phyloP scores from a whole-genome alignment of 371 early-diverging fungal genomes.

The Zancudomyces culisetae region DNA sequence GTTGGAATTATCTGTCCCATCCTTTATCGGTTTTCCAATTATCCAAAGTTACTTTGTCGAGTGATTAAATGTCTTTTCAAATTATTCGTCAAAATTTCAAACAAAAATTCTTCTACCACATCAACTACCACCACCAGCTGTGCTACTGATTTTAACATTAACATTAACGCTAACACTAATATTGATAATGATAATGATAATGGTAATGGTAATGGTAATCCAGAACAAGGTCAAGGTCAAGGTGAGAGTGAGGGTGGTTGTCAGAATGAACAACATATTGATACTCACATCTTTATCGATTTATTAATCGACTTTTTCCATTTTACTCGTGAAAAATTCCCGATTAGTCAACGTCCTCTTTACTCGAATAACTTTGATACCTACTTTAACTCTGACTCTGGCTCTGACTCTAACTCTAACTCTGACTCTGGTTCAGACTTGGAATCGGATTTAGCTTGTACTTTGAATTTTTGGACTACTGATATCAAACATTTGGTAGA shows the following conservation, averaged over 20 bases:
- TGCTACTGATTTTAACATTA: constrained; percentile 17
- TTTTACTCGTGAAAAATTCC: constrained; percentile 23
- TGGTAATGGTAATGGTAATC: constrained; percentile 10
- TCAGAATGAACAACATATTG: no score
- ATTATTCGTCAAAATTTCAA: neutral
- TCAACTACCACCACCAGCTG: no score
- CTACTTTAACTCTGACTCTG: no score
- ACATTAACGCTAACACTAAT: constrained; percentile 10
- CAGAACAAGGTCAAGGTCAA: neutral
- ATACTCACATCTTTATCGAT: no score
- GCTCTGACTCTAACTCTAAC: no score
- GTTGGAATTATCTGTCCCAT: constrained; percentile 52
- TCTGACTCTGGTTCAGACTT: no score
- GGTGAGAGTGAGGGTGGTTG: constrained; percentile 15
- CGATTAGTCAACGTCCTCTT: no score
- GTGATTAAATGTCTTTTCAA: constrained; percentile 1
- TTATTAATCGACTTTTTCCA: constrained; percentile 27
- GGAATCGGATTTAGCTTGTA: no score
- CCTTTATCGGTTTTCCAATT: constrained; percentile 41
- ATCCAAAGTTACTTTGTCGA: constrained; percentile 1
- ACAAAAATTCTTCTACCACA: neutral
- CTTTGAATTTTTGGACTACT: no score
- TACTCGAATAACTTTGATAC: no score
- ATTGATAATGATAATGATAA: no score
- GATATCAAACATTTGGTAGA: no score